Evolutionary conservation across 108 stramenopile species (phyloP).

Genomic region (Nannochloropsis granulata): DNA sequence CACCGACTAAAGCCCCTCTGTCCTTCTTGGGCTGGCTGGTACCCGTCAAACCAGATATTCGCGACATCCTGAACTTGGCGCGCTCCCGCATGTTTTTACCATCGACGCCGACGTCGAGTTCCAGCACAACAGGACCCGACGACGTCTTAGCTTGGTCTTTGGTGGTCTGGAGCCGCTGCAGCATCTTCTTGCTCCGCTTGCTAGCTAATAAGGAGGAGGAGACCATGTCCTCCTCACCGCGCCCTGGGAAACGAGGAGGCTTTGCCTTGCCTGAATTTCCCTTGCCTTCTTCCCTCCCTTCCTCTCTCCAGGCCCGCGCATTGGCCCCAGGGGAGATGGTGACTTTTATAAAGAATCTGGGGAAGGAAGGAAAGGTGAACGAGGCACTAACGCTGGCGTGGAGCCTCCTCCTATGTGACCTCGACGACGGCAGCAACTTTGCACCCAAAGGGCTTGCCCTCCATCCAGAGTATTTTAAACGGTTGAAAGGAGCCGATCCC

Average conservation of each 20-base stretch:
- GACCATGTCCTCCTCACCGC: neutral
- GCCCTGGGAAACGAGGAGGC: neutral
- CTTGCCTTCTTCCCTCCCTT: neutral
- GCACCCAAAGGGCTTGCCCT: neutral
- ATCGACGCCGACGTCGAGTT: neutral
- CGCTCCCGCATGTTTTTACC: neutral
- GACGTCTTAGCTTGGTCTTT: neutral
- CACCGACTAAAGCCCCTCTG: neutral
- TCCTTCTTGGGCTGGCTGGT: neutral
- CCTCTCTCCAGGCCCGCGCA: neutral
- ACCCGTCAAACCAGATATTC: neutral
- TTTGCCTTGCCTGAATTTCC: neutral
- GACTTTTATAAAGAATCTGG: neutral
- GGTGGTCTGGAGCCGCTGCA: neutral
- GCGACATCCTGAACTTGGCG: neutral
- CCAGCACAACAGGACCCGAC: neutral
- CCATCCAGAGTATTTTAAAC: neutral
- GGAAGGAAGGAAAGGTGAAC: neutral
- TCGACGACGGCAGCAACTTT: neutral
- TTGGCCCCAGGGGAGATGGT: neutral
- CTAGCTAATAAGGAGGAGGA: neutral
- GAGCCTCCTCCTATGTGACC: neutral
- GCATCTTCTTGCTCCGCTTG: neutral
- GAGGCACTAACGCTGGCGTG: neutral
- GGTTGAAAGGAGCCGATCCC: neutral